Evolutionary conservation across 768 basidiomycete species (phyloP), one percentile per base, ranked within the genome.

Genomic region (Atractiella rhizophila): DNA sequence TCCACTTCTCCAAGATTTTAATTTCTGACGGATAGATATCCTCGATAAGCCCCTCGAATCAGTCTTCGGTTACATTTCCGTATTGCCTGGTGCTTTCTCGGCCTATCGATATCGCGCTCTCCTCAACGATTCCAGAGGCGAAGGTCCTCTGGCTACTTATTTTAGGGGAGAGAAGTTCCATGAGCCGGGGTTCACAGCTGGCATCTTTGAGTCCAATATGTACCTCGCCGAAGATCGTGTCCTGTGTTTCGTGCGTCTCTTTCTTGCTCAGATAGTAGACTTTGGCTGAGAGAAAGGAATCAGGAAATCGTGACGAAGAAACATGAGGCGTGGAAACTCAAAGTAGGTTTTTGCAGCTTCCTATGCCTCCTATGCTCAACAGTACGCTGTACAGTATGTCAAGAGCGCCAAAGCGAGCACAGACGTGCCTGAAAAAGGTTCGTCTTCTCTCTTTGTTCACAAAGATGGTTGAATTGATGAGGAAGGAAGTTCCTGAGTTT

Each of bases 211-310:
- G n/a, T n/a, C n/a, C n/a, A n/a, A n/a, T n/a, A n/a, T n/a, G n/a
- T n/a, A n/a, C 61, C 60, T 76, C 51, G 80, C 81, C 37, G 81
- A 85, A 60, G 82, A 88, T 65, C 77, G 85, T 64, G 88, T 91
- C 48, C 66, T 94, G 16, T 88, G 83, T 60, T 94, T 86, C 60
- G 85, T n/a, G n/a, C n/a, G n/a, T n/a, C n/a, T n/a, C n/a, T n/a
- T n/a, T n/a, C n/a, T n/a, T n/a, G n/a, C n/a, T n/a, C n/a, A n/a
- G n/a, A n/a, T n/a, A n/a, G n/a, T n/a, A n/a, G n/a, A n/a, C n/a
- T n/a, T n/a, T n/a, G n/a, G n/a, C n/a, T n/a, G n/a, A n/a, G n/a
- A n/a, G n/a, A n/a, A n/a, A n/a, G n/a, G n/a, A n/a, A n/a, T n/a
- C n/a, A n/a, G n/a, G n/a, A 94, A 57, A 65, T 91, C 37, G 80